Base-by-base conservation (phyloP, 345 rosid genomes). In the Populus tremula region DNA sequence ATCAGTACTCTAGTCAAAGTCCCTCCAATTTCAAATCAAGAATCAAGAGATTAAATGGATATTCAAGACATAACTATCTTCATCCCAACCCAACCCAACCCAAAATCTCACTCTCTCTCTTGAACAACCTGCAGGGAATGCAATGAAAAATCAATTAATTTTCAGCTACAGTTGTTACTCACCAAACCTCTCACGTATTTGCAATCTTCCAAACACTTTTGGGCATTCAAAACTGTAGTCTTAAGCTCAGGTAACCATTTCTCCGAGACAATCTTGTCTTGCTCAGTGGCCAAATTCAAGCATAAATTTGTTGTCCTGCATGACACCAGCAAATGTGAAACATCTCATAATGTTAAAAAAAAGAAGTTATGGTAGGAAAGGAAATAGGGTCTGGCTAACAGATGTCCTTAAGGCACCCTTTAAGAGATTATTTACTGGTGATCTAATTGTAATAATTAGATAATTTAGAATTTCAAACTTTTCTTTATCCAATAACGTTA, bases 231-330 rank as follows among this genome's bases (percentile, higher is more conserved):
- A 74, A 84, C 82, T n/a, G 92, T 89, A 74, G 88, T 73, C 84
- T 85, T 91, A 59, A 96, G 94, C 76, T 96, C 93, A 77, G 98
- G 98, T 82, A 95, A 85, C 96, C 99, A 93, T 81, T 89, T 86
- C 83, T 93, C 93, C 8, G 76, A 76, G 73, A 93, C 87, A 73
- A 79, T 81, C 59, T 85, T 93, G 86, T 93, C 98, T 86, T 93
- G 98, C 85, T 96, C 94, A 67, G 87, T 81, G 65, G 99, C 97
- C 86, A 94, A 83, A 77, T 82, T 86, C 81, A 95, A 84, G 83
- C 96, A 95, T 81, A 86, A 91, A 73, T 83, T 88, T 12, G 97
- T 91, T 70, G 92, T 89, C 91, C 96, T 93, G 89, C 82, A 83
- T 73, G 41, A 41, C 64, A 79, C 31, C 3, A 23, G 43, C 21